Evolutionary conservation across 495 filamentous ascomycete genomes (phyloP), one percentile per base, ranked within the genome.

Genomic region (Aspergillus nanangensis): DNA sequence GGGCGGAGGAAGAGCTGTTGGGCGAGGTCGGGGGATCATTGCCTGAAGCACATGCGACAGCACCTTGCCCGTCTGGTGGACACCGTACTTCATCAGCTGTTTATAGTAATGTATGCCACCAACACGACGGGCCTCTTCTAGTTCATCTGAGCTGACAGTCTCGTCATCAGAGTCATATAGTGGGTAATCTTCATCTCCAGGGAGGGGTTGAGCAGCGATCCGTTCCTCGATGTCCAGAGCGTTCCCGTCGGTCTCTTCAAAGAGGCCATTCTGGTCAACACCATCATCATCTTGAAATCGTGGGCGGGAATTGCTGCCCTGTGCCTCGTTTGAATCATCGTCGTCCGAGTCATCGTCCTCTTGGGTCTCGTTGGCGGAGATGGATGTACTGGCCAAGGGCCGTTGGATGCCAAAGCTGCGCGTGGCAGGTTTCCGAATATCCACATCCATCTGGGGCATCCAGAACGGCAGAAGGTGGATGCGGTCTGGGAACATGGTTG

Each of bases 371-470:
- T 85, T 88, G 8, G 87, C 90, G 17, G 85, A 87, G 22, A 82
- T 75, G 18, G 80, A 84, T 4, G 81, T 81, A 39, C 85, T 90
- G 14, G 88, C 79, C 11, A 77, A 78, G 1, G 85, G 83, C 23
- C 91, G 75, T 53, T 87, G 78, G 56, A 99, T 97, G 49, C 93
- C 93, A 56, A 96, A 96, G 44, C 80, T 77, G 48, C 87, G 88
- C 0, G 81, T 87, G 14, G 78, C 75, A 0, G 93, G 90, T 67
- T 99, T 99, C 51, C 92, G 87, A 60, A 99, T 99, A 57, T 99
- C 93, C 32, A 90, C 81, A 51, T 90, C 87, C 94, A 99, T 99
- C 67, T 99, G 93, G 0, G 93, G 93, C 71, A 90, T 84, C 93
- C 93, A 99, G 76, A 86, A 99, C 3, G 93, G 93, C 3, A 97